Percentiles rank a stretch among this genome's conserved stretches.
phyloP scores from a whole-genome alignment of 2,329 filamentous ascomycete species.

The Phialemoniopsis sp. region DNA sequence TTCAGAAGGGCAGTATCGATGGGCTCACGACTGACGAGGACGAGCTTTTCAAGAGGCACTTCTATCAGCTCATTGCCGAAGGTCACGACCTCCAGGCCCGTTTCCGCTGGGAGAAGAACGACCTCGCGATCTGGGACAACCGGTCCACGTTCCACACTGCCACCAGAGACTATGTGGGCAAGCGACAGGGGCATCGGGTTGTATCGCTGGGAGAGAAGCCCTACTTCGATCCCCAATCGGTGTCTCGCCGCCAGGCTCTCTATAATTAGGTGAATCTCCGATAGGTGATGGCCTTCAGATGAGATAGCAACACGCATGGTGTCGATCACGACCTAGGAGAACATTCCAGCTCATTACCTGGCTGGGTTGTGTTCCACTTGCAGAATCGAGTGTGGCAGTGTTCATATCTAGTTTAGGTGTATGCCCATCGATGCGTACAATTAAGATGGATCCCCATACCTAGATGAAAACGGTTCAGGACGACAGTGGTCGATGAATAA shows the following conservation, averaged over 20 bases:
- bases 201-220: conserved; percentile 23
- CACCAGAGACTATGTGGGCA: conserved; percentile 19
- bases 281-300: too few species aligned
- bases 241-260: conserved; percentile 20
- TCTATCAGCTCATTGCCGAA: conserved; percentile 19
- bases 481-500: too few species aligned
- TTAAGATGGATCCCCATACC: too few species aligned
- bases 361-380: too few species aligned
- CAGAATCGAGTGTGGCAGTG: too few species aligned
- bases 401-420: too few species aligned
- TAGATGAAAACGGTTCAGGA: too few species aligned
- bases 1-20: conserved; percentile 20
- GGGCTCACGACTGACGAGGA: conserved; percentile 26
- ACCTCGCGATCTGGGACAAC: conserved; percentile 22
- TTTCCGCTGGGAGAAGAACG: conserved; percentile 23
- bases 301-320: too few species aligned
- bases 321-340: too few species aligned
- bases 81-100: conserved; percentile 24
- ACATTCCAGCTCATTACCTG: too few species aligned
- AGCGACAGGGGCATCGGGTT: conserved; percentile 22
- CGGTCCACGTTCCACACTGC: conserved; percentile 22
- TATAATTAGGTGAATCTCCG: too few species aligned
- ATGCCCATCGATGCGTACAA: too few species aligned
- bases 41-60: conserved; percentile 18
- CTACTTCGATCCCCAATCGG: conserved; percentile 18